These are phyloP conservation scores for Lignosus rhinocerotis DNA, from an alignment of 1,284 basidiomycete species.

Conservation along the genomic window DNA sequence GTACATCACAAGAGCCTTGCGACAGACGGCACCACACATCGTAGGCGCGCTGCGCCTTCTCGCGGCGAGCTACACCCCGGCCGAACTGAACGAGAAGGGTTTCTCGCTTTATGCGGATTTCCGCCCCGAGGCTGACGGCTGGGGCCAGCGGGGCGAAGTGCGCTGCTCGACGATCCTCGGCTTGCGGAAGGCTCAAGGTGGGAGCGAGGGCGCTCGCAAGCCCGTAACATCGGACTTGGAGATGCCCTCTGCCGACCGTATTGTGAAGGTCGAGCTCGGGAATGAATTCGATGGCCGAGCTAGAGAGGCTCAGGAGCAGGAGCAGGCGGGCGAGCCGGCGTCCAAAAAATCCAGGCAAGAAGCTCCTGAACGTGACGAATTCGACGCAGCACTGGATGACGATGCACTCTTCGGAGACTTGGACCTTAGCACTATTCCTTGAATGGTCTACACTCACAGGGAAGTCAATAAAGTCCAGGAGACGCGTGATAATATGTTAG, in stretches of 20 bases:
- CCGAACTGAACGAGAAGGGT: slow-evolving; percentile 69
- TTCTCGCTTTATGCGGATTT: slow-evolving; percentile 79
- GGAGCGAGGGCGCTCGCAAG: slow-evolving; percentile 9
- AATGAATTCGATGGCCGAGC: slow-evolving; percentile 5
- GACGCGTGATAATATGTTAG: slow-evolving; percentile 23
- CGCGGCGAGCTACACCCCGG: slow-evolving; percentile 63
- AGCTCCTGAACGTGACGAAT: slow-evolving; percentile 46
- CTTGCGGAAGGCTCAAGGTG: slow-evolving; percentile 42
- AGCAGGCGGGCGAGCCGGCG: slow-evolving; percentile 31
- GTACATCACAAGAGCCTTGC: slow-evolving; percentile 81
- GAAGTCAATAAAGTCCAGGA: slow-evolving; percentile 15
- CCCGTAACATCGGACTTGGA: neutral
- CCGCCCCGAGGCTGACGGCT: slow-evolving; percentile 68
- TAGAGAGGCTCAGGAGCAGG: neutral
- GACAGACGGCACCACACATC: slow-evolving; percentile 72
- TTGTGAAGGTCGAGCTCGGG: slow-evolving; percentile 26
- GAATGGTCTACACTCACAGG: slow-evolving; percentile 28
- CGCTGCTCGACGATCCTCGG: slow-evolving; percentile 61
- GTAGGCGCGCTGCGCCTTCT: slow-evolving; percentile 83
- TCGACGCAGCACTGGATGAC: slow-evolving; percentile 51
- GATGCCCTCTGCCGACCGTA: neutral
- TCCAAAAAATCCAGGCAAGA: slow-evolving; percentile 40
- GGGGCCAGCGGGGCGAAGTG: slow-evolving; percentile 75
- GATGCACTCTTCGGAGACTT: slow-evolving; percentile 47
- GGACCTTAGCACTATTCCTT: slow-evolving; percentile 31